phyloP scores from a whole-genome alignment of 106 monocot species.

The Chionographis japonica region DNA sequence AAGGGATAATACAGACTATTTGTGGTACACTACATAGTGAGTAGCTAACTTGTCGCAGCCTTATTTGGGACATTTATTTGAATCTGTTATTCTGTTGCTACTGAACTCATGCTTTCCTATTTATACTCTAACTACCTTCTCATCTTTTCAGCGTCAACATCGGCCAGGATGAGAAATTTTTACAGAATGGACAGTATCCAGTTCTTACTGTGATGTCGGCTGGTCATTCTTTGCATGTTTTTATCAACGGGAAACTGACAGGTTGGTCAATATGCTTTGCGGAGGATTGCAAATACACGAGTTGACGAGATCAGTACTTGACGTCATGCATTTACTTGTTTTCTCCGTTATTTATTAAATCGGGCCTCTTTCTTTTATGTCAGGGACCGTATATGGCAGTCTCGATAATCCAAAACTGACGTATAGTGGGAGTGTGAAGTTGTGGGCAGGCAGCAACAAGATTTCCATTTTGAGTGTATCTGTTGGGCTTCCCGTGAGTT shows the following conservation, averaged over 20 bases:
- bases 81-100: too few species aligned
- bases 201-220: constrained; percentile 65
- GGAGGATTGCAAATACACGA: neutral
- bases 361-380: neutral
- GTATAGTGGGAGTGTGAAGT: constrained; percentile 60
- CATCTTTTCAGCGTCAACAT: constrained; percentile 47
- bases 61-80: neutral
- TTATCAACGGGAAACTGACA: constrained; percentile 51
- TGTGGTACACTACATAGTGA: constrained; percentile 97
- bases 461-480: constrained; percentile 84
- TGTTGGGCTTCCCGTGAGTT: constrained; percentile 84
- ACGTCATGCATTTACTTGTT: too few species aligned
- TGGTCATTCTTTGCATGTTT: constrained; percentile 71
- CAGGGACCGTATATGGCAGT: constrained; percentile 86
- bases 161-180: constrained; percentile 46
- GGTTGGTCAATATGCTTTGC: constrained; percentile 17
- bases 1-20: constrained; percentile 85
- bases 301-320: neutral
- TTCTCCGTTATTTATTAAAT: too few species aligned
- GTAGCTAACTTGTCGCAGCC: constrained; percentile 13
- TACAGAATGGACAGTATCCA: constrained; percentile 47
- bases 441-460: constrained; percentile 83
- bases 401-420: constrained; percentile 82
- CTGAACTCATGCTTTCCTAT: neutral
- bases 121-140: neutral